Percentiles rank a stretch among this genome's conserved stretches.
Evolutionary conservation across 208 protist species (phyloP).

Genomic region (Trypanosoma platydactyli): DNA sequence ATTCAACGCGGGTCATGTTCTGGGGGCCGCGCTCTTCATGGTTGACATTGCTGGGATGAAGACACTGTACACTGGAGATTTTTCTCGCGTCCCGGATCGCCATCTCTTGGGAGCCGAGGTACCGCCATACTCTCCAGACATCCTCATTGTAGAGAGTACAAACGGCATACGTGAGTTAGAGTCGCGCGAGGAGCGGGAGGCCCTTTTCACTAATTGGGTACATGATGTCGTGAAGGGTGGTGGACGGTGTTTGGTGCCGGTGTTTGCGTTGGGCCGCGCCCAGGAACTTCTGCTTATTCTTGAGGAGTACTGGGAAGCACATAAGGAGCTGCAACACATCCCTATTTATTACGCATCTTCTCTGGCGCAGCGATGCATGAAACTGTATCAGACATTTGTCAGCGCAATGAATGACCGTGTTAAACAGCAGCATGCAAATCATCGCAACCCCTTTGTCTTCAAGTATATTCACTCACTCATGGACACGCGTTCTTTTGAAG

Average conservation of each 20-base stretch:
- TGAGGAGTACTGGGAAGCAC: conserved; percentile 98
- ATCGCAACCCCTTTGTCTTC: conserved; percentile 98
- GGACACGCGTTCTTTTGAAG: conserved; percentile 90
- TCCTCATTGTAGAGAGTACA: conserved; percentile 98
- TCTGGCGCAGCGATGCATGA: conserved; percentile 97
- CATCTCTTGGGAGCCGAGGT: conserved; percentile 98
- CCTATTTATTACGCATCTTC: conserved; percentile 99
- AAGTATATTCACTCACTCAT: conserved; percentile 95
- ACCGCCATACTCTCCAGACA: conserved; percentile 92
- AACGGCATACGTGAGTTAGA: conserved; percentile 97
- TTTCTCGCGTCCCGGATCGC: conserved; percentile 96
- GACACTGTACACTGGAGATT: conserved; percentile 99
- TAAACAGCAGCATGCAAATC: conserved; percentile 88
- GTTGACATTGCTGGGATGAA: conserved; percentile 97
- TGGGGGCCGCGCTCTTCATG: conserved; percentile 98
- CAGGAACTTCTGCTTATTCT: conserved; percentile 99
- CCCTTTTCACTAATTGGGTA: conserved; percentile 92
- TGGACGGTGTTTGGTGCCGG: conserved; percentile 97
- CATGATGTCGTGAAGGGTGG: conserved; percentile 93
- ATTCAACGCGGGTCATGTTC: conserved; percentile 97
- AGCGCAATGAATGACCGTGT: conserved; percentile 98
- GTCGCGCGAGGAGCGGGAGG: conserved; percentile 94
- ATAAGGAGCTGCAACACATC: conserved; percentile 96
- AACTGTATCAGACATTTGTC: conserved; percentile 97
- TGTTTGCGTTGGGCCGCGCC: conserved; percentile 98